Conservation (phyloP, 352 stramenopile species). For the Phytophthora lateralis region DNA sequence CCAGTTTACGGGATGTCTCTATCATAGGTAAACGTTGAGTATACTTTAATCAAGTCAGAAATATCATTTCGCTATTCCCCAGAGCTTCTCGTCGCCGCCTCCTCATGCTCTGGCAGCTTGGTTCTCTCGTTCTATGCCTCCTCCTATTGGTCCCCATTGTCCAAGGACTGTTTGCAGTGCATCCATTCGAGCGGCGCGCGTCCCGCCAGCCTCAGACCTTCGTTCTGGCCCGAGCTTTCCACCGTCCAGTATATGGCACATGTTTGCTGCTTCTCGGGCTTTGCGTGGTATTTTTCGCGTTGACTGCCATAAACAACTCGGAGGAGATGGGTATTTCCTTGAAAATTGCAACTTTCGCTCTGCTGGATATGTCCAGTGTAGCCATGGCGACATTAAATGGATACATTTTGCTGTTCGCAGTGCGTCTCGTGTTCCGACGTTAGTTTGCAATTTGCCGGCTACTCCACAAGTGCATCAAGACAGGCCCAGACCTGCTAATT, state of each 20-base stretch:
- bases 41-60: conserved; percentile 18
- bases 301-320: conserved; percentile 7
- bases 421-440: too few relatives aligned
- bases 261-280: conserved; percentile 31
- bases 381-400: conserved; percentile 26
- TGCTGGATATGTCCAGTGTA: conserved; percentile 43
- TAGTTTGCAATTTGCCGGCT: too few relatives aligned
- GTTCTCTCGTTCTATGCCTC: conserved; percentile 18
- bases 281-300: conserved; percentile 27
- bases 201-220: conserved; percentile 11
- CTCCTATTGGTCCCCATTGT: conserved; percentile 13
- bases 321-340: background rate
- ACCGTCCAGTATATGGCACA: conserved; percentile 32
- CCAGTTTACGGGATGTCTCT: conserved; percentile 1
- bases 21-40: background rate
- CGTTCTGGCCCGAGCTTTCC: conserved; percentile 33
- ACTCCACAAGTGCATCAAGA: too few relatives aligned
- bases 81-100: conserved; percentile 9
- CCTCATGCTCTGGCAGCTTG: conserved; percentile 30
- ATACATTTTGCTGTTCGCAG: conserved; percentile 44
- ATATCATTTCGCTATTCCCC: conserved; percentile 6
- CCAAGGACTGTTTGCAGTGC: conserved; percentile 18
- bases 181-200: conserved; percentile 15
- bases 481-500: too few relatives aligned
- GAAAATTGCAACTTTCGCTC: conserved; percentile 34